phyloP scores from a whole-genome alignment of 345 rosid species.

The Geranium rotundifolium region DNA sequence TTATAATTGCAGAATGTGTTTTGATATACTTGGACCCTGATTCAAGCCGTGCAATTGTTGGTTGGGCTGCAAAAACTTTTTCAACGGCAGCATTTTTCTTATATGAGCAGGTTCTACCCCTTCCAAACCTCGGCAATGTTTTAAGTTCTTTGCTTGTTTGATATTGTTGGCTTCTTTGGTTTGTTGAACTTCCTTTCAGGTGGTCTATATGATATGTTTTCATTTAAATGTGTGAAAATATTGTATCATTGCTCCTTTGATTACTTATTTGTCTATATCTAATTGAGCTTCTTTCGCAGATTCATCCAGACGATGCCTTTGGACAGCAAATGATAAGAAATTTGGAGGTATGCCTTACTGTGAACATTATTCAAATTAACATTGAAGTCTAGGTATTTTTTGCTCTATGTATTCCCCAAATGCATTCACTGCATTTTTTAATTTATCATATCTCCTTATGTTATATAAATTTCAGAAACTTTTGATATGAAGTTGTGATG shows the following conservation, averaged over 20 bases:
- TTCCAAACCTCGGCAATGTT: background rate
- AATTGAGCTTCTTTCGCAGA: constrained; percentile 39
- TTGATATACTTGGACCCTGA: constrained; percentile 93
- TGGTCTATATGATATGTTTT: background rate
- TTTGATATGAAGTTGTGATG: too few relatives aligned
- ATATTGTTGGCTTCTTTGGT: background rate
- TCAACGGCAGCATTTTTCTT: constrained; percentile 75
- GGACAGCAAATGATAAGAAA: constrained; percentile 94
- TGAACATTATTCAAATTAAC: background rate
- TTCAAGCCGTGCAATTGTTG: constrained; percentile 61
- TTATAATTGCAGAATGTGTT: constrained; percentile 97
- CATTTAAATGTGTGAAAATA: background rate
- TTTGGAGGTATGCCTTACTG: constrained; percentile 55
- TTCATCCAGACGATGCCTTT: constrained; percentile 94
- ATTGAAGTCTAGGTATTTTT: background rate
- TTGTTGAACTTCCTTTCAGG: background rate
- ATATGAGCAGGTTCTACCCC: constrained; percentile 73
- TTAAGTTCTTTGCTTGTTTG: constrained; percentile 7
- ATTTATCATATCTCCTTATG: background rate
- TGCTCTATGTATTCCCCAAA: background rate
- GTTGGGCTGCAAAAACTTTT: constrained; percentile 72
- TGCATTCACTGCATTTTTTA: background rate
- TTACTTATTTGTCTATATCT: constrained; percentile 1
- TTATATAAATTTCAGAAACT: background rate
- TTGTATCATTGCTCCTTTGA: background rate